Evolutionary conservation across 192 early-diverging fungal species (phyloP).

Genomic region (Entomortierella chlamydospora): DNA sequence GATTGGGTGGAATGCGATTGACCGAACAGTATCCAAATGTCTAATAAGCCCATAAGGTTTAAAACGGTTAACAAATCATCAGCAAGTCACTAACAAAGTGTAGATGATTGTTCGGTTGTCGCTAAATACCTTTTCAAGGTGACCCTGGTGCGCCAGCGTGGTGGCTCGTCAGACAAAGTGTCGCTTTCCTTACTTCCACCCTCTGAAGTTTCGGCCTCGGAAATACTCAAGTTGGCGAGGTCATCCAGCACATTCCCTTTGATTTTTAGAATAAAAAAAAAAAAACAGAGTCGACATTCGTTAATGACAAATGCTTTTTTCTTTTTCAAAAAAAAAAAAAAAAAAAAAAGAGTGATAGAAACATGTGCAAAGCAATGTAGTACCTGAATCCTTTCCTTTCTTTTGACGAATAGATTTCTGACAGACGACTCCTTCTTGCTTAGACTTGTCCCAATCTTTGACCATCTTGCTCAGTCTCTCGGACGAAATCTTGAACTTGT

Average conservation of each 20-base stretch:
- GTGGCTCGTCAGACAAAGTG: constrained; percentile 3
- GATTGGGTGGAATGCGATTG: constrained; percentile 51
- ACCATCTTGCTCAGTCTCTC: constrained; percentile 60
- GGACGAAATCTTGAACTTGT: constrained; percentile 63
- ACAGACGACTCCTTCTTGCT: constrained; percentile 4
- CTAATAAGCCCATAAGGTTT: constrained; percentile 10
- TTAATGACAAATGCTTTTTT: too few species aligned
- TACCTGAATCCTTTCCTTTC: constrained; percentile 41
- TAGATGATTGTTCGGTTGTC: neutral
- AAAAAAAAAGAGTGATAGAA: neutral
- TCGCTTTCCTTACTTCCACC: constrained; percentile 6
- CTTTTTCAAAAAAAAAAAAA: neutral
- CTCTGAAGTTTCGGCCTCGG: constrained; percentile 12
- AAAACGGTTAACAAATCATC: neutral
- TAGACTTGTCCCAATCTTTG: constrained; percentile 57
- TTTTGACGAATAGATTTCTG: constrained; percentile 42
- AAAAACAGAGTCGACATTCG: neutral
- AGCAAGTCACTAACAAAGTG: constrained; percentile 5
- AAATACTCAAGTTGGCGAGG: constrained; percentile 17
- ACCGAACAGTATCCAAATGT: constrained; percentile 43
- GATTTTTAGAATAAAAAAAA: neutral
- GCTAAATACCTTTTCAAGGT: constrained; percentile 27
- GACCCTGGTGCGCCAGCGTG: constrained; percentile 37
- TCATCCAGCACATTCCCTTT: constrained; percentile 27
- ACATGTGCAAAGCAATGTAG: neutral